Base-by-base conservation (phyloP, 495 filamentous ascomycete genomes). In the Trypethelium eluteriae region DNA sequence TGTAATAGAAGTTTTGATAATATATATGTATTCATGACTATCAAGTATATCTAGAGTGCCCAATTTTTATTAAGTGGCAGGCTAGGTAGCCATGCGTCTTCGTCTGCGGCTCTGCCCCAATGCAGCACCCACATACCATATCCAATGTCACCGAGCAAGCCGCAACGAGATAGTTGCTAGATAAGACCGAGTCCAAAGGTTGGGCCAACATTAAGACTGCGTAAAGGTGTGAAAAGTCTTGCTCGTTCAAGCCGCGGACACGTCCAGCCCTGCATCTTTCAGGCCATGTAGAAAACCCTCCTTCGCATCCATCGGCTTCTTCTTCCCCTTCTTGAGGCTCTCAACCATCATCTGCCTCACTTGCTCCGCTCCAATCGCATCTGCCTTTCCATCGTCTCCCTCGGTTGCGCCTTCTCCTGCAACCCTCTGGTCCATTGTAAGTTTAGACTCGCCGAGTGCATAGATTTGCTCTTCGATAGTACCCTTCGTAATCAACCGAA, bases 401-500 rank as follows among this genome's bases (percentile, higher is more conserved):
- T 74, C 79, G 7, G 75, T 76, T 2, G 67, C 70, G 38, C 72
- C 78, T 41, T 76, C 85, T 35, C 87, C 88, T 16, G 86, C 82
- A 50, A 98, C 92, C 66, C 89, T 84, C 70, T 92, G 86, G 73
- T 97, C 95, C 14, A 98, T 84, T n/a, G 88, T 88, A 36, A 98
- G 79, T 78, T 98, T 98, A 61, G 89, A 93, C 78, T 93, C 84
- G 14, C 94, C 93, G 0, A 97, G 82, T 18, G 88, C 86, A 72
- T 91, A 86, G 36, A 98, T 96, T 64, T 96, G 89, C 76, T 97
- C 91, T 75, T 98, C 94, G 62, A 98, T 89, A 0, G 93, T 96
- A 65, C 83, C 87, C 62, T 82, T 83, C 2, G 89, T 92, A 65
- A 98, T 88, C 5, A 98, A 81, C 56, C 90, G 82, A 63, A 88